Base-by-base conservation (phyloP, 2,329 filamentous ascomycete genomes). In the Talaromyces verruculosus region DNA sequence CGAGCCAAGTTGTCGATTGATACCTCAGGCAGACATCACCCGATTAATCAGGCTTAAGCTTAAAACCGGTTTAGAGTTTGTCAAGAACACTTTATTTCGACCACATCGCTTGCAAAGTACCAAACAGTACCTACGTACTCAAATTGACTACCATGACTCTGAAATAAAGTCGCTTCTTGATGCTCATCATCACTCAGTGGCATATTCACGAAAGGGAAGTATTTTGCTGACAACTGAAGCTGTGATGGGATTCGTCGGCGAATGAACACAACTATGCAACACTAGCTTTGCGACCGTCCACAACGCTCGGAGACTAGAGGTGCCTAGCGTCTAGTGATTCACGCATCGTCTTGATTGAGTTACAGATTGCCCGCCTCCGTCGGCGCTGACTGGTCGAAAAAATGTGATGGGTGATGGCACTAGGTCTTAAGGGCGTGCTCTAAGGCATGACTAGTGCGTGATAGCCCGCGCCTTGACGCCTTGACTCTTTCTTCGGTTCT, bases 401-500 rank as follows among this genome's bases (percentile, higher is more conserved):
- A 30, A 60, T 60, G 57, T 60, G 57, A 60, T 19, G 17, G 39
- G 57, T 19, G 39, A 60, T 60, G 22, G 57, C 57, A 45, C 57
- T 60, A 45, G 8, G 25, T 22, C 19, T 7, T 45, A 60, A 15
- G 22, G 37, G 37, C 57, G 7, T 45, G 37, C 37, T 39, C 37
- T 43, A 60, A 37, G n/a, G 57, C 39, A 37, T 60, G 57, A 60
- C 35, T 43, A 60, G 57, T 30, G 57, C 39, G 57, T 60, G 57
- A 60, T 28, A 60, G 37, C 57, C 37, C 57, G 5, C 57, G 30
- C n/a, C 30, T 55, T 33, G 30, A 37, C 53, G 53, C 53, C 43
- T 51, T 59, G 57, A 39, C 13, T 51, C n/a, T 35, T 15, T 19
- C 28, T 47, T 61, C 58, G 58, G 58, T 45, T 47, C 58, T 45